Evolutionary conservation across 345 rosid species (phyloP).

Genomic region (Trapa incisa): DNA sequence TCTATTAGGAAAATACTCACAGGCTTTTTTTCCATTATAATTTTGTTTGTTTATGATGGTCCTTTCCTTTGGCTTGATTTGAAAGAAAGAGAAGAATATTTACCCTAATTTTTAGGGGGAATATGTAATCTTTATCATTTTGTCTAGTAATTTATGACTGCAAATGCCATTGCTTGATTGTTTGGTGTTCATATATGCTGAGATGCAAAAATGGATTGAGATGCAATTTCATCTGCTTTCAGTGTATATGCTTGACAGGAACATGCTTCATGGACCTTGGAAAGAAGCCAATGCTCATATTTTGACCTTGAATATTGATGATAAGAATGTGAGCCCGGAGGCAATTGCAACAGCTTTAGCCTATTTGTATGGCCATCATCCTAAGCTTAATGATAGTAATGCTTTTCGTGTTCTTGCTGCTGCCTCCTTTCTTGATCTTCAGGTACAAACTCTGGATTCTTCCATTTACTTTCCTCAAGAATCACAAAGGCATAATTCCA

Average conservation of each 20-base stretch:
- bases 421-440: slow-evolving; percentile 96
- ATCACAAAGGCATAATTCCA: neutral
- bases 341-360: slow-evolving; percentile 81
- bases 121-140: neutral
- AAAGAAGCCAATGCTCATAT: slow-evolving; percentile 79
- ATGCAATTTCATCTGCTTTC: slow-evolving; percentile 4
- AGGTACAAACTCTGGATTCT: slow-evolving; percentile 33
- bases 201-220: neutral
- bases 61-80: neutral
- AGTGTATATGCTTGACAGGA: slow-evolving; percentile 27
- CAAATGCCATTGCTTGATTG: neutral
- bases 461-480: neutral
- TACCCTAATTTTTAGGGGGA: neutral
- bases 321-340: slow-evolving; percentile 77
- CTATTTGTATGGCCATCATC: slow-evolving; percentile 75
- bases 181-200: neutral
- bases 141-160: neutral
- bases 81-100: neutral
- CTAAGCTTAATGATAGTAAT: slow-evolving; percentile 74
- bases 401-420: slow-evolving; percentile 93
- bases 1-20: neutral
- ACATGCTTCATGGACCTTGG: slow-evolving; percentile 95
- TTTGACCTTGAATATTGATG: slow-evolving; percentile 68
- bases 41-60: neutral
- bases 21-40: too few relatives aligned